These are phyloP conservation scores for Dactylellina sp. DNA, from an alignment of 2,329 filamentous ascomycete species.

Conservation along the genomic window DNA sequence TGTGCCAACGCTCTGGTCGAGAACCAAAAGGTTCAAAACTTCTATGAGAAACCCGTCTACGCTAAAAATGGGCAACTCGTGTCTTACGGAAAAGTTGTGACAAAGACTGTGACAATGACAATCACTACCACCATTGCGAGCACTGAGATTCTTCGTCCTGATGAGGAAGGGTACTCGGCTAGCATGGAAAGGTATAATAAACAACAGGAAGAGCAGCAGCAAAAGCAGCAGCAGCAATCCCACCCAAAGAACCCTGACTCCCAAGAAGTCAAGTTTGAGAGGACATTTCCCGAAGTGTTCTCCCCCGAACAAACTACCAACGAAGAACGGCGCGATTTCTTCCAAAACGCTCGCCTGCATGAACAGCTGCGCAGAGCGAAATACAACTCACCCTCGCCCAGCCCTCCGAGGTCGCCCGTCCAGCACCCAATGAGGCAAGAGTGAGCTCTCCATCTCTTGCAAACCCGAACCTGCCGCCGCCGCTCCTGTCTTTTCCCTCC, in stretches of 20 bases:
- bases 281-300: slow-evolving; percentile 43
- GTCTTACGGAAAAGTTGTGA: slow-evolving; percentile 59
- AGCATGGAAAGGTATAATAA: slow-evolving; percentile 58
- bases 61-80: slow-evolving; percentile 53
- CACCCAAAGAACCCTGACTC: slow-evolving; percentile 18
- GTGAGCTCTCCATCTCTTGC: slow-evolving; percentile 27
- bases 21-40: slow-evolving; percentile 59
- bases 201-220: slow-evolving; percentile 55
- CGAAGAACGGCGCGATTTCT: slow-evolving; percentile 51
- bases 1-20: slow-evolving; percentile 59
- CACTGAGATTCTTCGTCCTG: slow-evolving; percentile 60
- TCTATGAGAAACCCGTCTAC: slow-evolving; percentile 59
- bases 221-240: slow-evolving; percentile 50
- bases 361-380: slow-evolving; percentile 53
- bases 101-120: slow-evolving; percentile 60
- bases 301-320: slow-evolving; percentile 43
- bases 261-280: slow-evolving; percentile 38
- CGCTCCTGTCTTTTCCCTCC: slow-evolving; percentile 11
- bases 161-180: slow-evolving; percentile 58
- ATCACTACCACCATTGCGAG: slow-evolving; percentile 60
- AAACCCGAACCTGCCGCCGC: slow-evolving; percentile 5
- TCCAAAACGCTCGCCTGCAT: slow-evolving; percentile 51
- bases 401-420: slow-evolving; percentile 41
- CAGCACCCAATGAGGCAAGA: slow-evolving; percentile 37
- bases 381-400: slow-evolving; percentile 51